phyloP scores from a whole-genome alignment of 768 basidiomycete species.

The Lanmaoa pseudosensibilis region DNA sequence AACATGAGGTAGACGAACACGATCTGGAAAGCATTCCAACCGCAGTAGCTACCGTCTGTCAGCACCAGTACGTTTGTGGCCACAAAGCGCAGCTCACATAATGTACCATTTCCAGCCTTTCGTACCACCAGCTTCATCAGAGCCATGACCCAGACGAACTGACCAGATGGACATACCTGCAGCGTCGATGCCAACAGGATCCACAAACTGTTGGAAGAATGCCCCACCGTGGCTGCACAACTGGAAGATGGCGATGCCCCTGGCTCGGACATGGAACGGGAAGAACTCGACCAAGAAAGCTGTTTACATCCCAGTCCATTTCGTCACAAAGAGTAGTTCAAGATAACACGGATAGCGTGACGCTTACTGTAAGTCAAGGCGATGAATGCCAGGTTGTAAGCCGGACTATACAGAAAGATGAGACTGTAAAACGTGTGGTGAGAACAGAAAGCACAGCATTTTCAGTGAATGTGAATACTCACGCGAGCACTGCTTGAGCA shows the following conservation, averaged over 20 bases:
- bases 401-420: slow-evolving; percentile 19
- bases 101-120: slow-evolving; percentile 21
- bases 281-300: slow-evolving; percentile 69
- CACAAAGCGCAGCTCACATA: slow-evolving; percentile 1
- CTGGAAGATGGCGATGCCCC: slow-evolving; percentile 62
- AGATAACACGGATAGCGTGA: too few species aligned
- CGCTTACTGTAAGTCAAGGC: slow-evolving; percentile 11
- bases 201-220: slow-evolving; percentile 14
- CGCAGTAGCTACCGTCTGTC: slow-evolving; percentile 14
- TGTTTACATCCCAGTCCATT: slow-evolving; percentile 18
- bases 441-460: background rate
- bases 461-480: background rate
- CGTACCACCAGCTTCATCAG: background rate
- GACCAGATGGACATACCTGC: slow-evolving; percentile 2
- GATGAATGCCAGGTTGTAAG: slow-evolving; percentile 15
- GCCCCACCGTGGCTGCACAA: slow-evolving; percentile 46
- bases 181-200: slow-evolving; percentile 18
- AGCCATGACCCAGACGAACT: background rate
- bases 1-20: slow-evolving; percentile 19
- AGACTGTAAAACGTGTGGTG: background rate
- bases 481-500: slow-evolving; percentile 13
- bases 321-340: background rate
- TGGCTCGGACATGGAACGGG: slow-evolving; percentile 61
- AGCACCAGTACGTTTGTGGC: background rate
- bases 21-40: slow-evolving; percentile 14